A percentile compares a stretch with the other conserved stretches of the same genome.
phyloP scores from a whole-genome alignment of 2,329 filamentous ascomycete species.

The Stagonosporopsis rhizophila region DNA sequence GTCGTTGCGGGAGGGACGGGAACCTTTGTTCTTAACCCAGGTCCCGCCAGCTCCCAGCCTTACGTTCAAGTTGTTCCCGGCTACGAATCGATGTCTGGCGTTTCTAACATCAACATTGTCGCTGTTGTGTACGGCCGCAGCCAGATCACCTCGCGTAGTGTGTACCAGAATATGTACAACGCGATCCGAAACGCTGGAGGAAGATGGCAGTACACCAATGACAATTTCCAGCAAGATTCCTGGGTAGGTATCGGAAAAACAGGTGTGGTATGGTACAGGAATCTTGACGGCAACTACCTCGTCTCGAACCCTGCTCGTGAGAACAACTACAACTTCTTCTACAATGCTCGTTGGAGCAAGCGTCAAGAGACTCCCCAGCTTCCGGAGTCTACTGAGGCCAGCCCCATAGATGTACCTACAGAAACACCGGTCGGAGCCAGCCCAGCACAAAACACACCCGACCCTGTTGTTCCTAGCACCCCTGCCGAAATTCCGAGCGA shows the following conservation, averaged over 20 bases:
- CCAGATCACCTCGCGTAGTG: conserved; percentile 7
- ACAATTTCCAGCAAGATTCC: conserved; percentile 3
- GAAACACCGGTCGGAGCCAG: not conserved
- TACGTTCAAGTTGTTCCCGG: conserved; percentile 7
- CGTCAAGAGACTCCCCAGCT: conserved; percentile 1
- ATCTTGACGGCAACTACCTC: conserved; percentile 5
- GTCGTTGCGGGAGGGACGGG: conserved; percentile 2
- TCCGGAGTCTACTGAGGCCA: not conserved
- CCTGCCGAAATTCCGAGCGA: not conserved
- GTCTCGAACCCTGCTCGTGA: conserved; percentile 12
- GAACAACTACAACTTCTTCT: conserved; percentile 14
- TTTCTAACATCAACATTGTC: conserved; percentile 15
- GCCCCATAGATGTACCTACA: not conserved
- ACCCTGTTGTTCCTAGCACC: not conserved
- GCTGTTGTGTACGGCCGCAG: conserved; percentile 4
- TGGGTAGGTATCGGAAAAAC: conserved; percentile 4
- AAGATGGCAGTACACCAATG: conserved; percentile 15
- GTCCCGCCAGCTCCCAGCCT: conserved; percentile 7
- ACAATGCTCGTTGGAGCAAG: conserved; percentile 7
- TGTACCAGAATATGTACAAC: conserved; percentile 17
- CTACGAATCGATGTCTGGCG: conserved; percentile 14
- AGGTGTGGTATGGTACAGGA: conserved; percentile 10
- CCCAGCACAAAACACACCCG: conserved; percentile 11
- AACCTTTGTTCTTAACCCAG: conserved; percentile 5
- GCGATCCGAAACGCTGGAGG: conserved; percentile 9